Evolutionary conservation across 2,329 filamentous ascomycete species (phyloP).

Genomic region (Trichoderma harzianum): DNA sequence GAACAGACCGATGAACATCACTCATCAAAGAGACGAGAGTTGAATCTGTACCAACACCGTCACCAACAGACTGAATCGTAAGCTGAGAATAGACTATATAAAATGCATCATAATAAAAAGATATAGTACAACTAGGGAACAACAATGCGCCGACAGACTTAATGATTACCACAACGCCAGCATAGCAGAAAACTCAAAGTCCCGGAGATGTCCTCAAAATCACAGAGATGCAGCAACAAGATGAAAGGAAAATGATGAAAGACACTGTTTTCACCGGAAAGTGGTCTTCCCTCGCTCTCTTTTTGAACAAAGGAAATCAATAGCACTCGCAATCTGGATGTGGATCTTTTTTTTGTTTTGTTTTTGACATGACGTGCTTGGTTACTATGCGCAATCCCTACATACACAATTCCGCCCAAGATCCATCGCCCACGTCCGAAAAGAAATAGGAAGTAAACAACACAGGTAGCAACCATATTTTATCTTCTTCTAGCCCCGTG

Average conservation of each 20-base stretch:
- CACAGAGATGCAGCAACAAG: background rate
- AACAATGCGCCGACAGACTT: background rate
- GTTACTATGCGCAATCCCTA: slow-evolving; percentile 33
- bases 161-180: background rate
- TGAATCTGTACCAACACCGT: background rate
- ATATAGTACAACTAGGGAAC: background rate
- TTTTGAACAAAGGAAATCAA: background rate
- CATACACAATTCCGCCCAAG: slow-evolving; percentile 28
- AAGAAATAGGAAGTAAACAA: slow-evolving; percentile 27
- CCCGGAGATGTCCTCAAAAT: background rate
- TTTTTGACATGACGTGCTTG: slow-evolving; percentile 25
- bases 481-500: slow-evolving; percentile 10
- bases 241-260: background rate
- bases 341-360: background rate
- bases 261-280: background rate
- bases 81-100: background rate
- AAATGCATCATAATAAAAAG: background rate
- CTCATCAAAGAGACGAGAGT: background rate
- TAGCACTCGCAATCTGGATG: slow-evolving; percentile 4
- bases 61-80: background rate
- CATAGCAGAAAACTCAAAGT: background rate
- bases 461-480: slow-evolving; percentile 31
- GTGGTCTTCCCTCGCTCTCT: background rate
- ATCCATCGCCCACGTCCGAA: slow-evolving; percentile 24
- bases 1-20: background rate